Conservation (phyloP, 1,284 basidiomycete species). For the Calocybe gambosa region DNA sequence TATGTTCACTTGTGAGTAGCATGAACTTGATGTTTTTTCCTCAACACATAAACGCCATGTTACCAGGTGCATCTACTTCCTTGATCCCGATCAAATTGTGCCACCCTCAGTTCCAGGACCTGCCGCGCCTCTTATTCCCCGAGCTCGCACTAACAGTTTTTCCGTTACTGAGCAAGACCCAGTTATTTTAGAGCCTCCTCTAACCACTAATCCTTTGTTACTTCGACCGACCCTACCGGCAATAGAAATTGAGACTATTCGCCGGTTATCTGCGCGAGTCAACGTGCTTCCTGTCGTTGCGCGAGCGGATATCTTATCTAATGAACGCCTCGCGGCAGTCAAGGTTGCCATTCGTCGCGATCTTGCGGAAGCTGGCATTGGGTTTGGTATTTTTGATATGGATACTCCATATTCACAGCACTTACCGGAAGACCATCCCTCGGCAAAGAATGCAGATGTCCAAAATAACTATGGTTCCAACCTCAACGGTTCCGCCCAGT, state of each 20-base stretch:
- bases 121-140: conserved; percentile 55
- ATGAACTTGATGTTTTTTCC: conserved; percentile 16
- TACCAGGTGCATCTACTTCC: conserved; percentile 70
- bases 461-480: conserved; percentile 43
- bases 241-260: conserved; percentile 86
- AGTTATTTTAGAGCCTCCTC: conserved; percentile 72
- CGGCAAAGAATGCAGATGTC: conserved; percentile 36
- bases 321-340: conserved; percentile 74
- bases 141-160: conserved; percentile 61
- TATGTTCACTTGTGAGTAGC: conserved; percentile 74
- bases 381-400: conserved; percentile 78
- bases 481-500: conserved; percentile 43
- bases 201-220: conserved; percentile 62
- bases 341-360: conserved; percentile 73
- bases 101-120: conserved; percentile 58
- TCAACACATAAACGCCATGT: conserved; percentile 16
- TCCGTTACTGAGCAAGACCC: conserved; percentile 64
- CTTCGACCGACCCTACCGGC: conserved; percentile 60
- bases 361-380: conserved; percentile 74
- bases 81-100: conserved; percentile 70
- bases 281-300: conserved; percentile 95
- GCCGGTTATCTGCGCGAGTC: conserved; percentile 83
- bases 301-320: conserved; percentile 86
- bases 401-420: conserved; percentile 47
- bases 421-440: conserved; percentile 30